A percentile compares a stretch with the other conserved stretches of the same genome.
Conservation (phyloP, 306 rosid genomes). For the Prinsepia uniflora region DNA sequence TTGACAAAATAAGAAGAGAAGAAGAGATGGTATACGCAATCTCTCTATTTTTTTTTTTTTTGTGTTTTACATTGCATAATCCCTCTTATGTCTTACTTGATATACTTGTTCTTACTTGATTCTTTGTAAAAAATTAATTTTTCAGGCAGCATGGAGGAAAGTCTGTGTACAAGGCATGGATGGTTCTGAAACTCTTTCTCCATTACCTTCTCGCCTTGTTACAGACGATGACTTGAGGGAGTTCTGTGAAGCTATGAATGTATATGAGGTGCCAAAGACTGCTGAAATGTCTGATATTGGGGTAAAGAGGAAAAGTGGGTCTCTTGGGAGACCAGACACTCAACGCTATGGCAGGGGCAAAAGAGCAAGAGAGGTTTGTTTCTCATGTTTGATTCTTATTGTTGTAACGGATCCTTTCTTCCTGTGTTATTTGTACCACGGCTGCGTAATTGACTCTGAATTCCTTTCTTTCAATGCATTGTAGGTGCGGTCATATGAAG, state of each 20-base stretch:
- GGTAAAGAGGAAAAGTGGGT: slow-evolving; percentile 66
- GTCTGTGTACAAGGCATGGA: slow-evolving; percentile 41
- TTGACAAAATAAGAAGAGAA: slow-evolving; percentile 77
- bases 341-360: slow-evolving; percentile 94
- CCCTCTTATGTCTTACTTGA: not conserved
- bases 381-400: slow-evolving; percentile 12
- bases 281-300: slow-evolving; percentile 48
- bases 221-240: slow-evolving; percentile 82
- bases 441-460: slow-evolving; percentile 12
- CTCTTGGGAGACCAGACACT: slow-evolving; percentile 78
- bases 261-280: slow-evolving; percentile 67
- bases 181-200: slow-evolving; percentile 48
- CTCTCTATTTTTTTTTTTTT: slow-evolving; percentile 18
- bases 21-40: slow-evolving; percentile 60
- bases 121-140: slow-evolving; percentile 18
- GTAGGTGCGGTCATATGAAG: slow-evolving; percentile 97
- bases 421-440: not conserved
- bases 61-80: slow-evolving; percentile 7
- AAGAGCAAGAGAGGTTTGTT: slow-evolving; percentile 95
- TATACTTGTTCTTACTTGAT: slow-evolving; percentile 9
- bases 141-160: slow-evolving; percentile 82
- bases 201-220: slow-evolving; percentile 82
- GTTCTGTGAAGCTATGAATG: slow-evolving; percentile 82
- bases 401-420: slow-evolving; percentile 10
- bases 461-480: slow-evolving; percentile 14